phyloP scores from a whole-genome alignment of 139 green algal species.

The Trebouxia sp. region DNA sequence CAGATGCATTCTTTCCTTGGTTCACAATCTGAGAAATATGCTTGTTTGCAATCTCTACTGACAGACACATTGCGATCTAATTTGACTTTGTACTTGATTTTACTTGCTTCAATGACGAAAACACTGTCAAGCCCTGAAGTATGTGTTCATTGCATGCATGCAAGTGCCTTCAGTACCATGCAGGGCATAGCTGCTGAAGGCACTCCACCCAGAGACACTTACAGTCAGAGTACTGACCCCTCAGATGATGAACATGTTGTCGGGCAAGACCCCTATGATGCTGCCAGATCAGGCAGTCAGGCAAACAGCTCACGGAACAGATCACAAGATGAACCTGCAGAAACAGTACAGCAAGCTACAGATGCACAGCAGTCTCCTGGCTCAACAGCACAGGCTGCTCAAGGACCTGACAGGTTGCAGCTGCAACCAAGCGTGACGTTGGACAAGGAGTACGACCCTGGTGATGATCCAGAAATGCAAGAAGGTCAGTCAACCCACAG shows the following conservation, averaged over 20 bases:
- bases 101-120: too few species aligned
- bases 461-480: not conserved
- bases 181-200: not conserved
- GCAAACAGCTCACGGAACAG: not conserved
- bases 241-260: not conserved
- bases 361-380: not conserved
- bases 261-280: not conserved
- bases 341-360: not conserved
- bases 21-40: too few species aligned
- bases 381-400: not conserved
- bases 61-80: too few species aligned
- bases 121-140: too few species aligned
- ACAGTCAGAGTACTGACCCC: slow-evolving; percentile 14
- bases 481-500: slow-evolving; percentile 18
- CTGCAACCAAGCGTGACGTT: not conserved
- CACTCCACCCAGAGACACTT: slow-evolving; percentile 2
- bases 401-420: not conserved
- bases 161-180: too few species aligned
- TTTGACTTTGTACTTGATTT: too few species aligned
- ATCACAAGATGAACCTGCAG: not conserved
- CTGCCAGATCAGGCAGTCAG: not conserved
- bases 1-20: too few species aligned
- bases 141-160: too few species aligned
- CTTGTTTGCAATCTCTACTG: not conserved
- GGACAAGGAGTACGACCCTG: slow-evolving; percentile 1